Evolutionary conservation across 2,329 filamentous ascomycete genomes (phyloP).

Genomic region (Arthrocladium fulminans): DNA sequence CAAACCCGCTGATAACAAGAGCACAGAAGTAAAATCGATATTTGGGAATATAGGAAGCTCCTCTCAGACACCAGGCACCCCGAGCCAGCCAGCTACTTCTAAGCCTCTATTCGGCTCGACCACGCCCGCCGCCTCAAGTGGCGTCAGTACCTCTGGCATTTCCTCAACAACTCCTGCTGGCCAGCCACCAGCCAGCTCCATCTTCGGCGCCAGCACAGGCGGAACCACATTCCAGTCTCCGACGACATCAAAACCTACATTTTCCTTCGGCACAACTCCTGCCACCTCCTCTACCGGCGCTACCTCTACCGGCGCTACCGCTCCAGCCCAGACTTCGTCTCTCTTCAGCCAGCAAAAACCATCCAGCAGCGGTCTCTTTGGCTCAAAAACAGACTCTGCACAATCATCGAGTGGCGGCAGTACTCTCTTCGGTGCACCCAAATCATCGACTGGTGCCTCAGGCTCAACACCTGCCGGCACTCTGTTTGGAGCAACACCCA

Average conservation of each 20-base stretch:
- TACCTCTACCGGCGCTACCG: constrained; percentile 4
- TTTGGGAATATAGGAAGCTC: constrained; percentile 13
- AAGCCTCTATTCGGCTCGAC: constrained; percentile 29
- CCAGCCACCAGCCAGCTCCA: constrained; percentile 33
- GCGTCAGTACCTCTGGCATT: constrained; percentile 29
- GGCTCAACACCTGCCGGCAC: neutral
- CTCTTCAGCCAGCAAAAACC: constrained; percentile 1
- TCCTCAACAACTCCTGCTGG: constrained; percentile 44
- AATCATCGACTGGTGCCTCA: neutral
- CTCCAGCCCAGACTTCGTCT: neutral
- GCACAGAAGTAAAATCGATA: no score
- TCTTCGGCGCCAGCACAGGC: constrained; percentile 26
- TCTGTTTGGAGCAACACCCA: neutral
- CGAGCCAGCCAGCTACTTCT: constrained; percentile 19
- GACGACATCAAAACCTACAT: neutral
- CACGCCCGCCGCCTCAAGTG: constrained; percentile 30
- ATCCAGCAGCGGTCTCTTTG: neutral
- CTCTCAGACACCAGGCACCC: constrained; percentile 11
- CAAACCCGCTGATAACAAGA: constrained; percentile 10
- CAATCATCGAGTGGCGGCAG: neutral
- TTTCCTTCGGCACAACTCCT: constrained; percentile 13
- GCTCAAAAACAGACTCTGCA: neutral
- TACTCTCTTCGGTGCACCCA: neutral
- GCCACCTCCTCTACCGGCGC: constrained; percentile 10
- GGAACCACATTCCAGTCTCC: constrained; percentile 10